phyloP scores from a whole-genome alignment of 345 rosid genomes.

The Gynandropsis gynandra region DNA sequence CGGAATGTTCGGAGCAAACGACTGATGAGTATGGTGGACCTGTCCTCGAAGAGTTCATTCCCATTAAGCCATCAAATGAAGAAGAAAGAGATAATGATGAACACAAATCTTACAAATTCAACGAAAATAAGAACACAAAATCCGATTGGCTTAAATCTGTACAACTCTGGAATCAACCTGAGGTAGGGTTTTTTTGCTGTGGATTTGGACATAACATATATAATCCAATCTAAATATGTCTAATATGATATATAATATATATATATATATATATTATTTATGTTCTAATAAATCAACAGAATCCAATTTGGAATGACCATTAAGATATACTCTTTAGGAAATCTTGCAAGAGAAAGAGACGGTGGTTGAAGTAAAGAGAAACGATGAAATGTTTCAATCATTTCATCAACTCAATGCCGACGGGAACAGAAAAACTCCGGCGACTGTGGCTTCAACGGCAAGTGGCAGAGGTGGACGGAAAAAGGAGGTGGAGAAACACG shows the following conservation, averaged over 20 bases:
- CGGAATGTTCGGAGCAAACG: conserved; percentile 86
- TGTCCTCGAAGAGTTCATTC: conserved; percentile 73
- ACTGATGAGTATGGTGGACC: conserved; percentile 52
- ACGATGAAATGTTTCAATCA: conserved; percentile 23
- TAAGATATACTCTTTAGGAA: conserved; percentile 27
- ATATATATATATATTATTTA: no score
- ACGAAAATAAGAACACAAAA: conserved; percentile 42
- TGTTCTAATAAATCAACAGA: no score
- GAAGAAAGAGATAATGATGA: conserved; percentile 28
- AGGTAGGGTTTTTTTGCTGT: background rate
- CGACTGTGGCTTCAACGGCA: background rate
- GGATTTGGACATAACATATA: no score
- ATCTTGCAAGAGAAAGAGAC: conserved; percentile 36
- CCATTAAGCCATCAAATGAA: conserved; percentile 47
- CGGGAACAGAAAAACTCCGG: conserved; percentile 29
- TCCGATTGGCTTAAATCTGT: conserved; percentile 98
- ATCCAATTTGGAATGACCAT: background rate
- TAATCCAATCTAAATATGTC: no score
- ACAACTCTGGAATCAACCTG: conserved; percentile 76
- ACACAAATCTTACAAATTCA: conserved; percentile 30
- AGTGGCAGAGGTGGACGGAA: conserved; percentile 16
- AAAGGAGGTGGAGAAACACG: conserved; percentile 34
- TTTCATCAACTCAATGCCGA: conserved; percentile 21
- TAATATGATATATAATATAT: no score
- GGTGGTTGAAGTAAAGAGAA: conserved; percentile 43